A percentile compares a stretch with the other conserved stretches of the same genome.
Evolutionary conservation across 768 basidiomycete species (phyloP).

Genomic region (Calvatia gigantea): DNA sequence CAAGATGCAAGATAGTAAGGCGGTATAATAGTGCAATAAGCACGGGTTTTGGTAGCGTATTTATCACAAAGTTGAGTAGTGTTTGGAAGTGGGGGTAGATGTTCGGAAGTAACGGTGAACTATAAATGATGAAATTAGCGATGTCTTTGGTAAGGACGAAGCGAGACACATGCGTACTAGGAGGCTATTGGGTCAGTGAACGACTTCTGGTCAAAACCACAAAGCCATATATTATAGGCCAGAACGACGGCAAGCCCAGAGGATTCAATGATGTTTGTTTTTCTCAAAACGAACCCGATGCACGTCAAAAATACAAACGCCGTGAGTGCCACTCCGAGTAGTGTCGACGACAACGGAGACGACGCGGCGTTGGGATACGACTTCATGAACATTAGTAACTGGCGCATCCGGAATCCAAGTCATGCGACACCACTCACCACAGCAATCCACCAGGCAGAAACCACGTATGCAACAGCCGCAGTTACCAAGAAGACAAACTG

Average conservation of each 20-base stretch:
- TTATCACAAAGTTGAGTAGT: constrained; percentile 74
- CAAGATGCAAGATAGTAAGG: constrained; percentile 74
- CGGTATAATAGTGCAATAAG: constrained; percentile 78
- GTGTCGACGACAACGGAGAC: constrained; percentile 83
- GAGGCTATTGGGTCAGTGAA: constrained; percentile 72
- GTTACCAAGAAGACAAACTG: constrained; percentile 76
- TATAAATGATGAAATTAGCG: constrained; percentile 23
- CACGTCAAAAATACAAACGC: constrained; percentile 87
- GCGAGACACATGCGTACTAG: constrained; percentile 49
- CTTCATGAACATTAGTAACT: constrained; percentile 32
- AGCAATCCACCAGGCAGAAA: constrained; percentile 85
- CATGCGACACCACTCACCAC: constrained; percentile 43
- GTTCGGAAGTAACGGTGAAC: constrained; percentile 73
- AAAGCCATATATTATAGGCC: constrained; percentile 89
- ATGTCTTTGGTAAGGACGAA: background rate
- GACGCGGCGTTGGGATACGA: constrained; percentile 81
- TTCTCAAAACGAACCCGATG: constrained; percentile 84
- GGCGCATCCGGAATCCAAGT: background rate
- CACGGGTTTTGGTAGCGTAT: constrained; percentile 84
- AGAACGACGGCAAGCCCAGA: constrained; percentile 84
- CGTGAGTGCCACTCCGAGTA: constrained; percentile 85
- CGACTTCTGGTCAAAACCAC: constrained; percentile 73
- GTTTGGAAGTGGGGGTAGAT: constrained; percentile 80
- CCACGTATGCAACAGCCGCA: constrained; percentile 76
- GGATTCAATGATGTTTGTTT: constrained; percentile 92